A percentile compares a stretch with the other conserved stretches of the same genome.
Conservation (phyloP, 2,329 filamentous ascomycete genomes). For the Sporothrix protearum region DNA sequence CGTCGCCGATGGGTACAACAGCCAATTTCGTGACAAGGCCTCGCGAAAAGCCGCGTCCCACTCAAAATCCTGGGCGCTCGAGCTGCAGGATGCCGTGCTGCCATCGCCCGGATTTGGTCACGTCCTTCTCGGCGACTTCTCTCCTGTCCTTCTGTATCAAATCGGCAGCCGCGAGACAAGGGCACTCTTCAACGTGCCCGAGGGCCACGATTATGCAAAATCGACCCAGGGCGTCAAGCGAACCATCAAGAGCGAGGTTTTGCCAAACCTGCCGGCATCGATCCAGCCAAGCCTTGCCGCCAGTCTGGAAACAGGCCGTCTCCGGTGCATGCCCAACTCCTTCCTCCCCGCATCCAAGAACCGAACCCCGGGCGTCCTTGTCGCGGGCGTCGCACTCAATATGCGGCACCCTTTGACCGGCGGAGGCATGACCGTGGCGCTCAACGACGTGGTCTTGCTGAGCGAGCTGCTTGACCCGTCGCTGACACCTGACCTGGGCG, state of each 20-base stretch:
- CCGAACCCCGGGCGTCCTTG: slow-evolving; percentile 60
- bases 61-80: slow-evolving; percentile 88
- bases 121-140: slow-evolving; percentile 74
- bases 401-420: slow-evolving; percentile 98
- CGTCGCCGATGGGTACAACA: slow-evolving; percentile 85
- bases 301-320: slow-evolving; percentile 72
- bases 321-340: slow-evolving; percentile 90
- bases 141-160: slow-evolving; percentile 86
- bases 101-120: slow-evolving; percentile 74
- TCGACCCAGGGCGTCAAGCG: slow-evolving; percentile 76
- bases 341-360: slow-evolving; percentile 65
- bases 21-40: slow-evolving; percentile 82
- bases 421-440: slow-evolving; percentile 94
- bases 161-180: slow-evolving; percentile 93
- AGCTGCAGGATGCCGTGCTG: slow-evolving; percentile 81
- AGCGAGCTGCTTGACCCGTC: slow-evolving; percentile 62
- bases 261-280: slow-evolving; percentile 69
- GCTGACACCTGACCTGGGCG: slow-evolving; percentile 63
- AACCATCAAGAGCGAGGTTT: slow-evolving; percentile 70
- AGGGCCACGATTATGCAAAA: slow-evolving; percentile 67
- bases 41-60: slow-evolving; percentile 63
- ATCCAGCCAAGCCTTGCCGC: slow-evolving; percentile 70
- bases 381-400: slow-evolving; percentile 92
- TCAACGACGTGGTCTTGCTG: slow-evolving; percentile 86
- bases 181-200: slow-evolving; percentile 80